phyloP scores from a whole-genome alignment of 78 protist genomes.

The Neovahlkampfia damariscottae region DNA sequence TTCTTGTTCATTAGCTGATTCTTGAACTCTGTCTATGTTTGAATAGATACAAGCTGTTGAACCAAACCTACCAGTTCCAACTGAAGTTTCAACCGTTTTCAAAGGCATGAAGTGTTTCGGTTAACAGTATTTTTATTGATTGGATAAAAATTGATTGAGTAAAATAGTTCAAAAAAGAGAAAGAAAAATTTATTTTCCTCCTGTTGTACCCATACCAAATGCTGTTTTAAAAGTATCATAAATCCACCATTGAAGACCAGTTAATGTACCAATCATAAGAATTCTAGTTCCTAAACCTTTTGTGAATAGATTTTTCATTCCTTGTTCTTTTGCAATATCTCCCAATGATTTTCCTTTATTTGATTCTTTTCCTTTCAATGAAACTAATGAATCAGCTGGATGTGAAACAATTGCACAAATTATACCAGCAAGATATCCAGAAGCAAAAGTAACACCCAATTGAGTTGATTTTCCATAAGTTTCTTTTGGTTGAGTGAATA shows the following conservation, averaged over 20 bases:
- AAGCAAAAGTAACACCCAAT: constrained; percentile 60
- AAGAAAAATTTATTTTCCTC: background rate
- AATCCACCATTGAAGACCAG: constrained; percentile 51
- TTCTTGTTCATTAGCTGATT: no score
- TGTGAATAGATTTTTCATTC: constrained; percentile 10
- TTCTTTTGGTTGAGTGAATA: constrained; percentile 29
- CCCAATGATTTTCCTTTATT: constrained; percentile 8
- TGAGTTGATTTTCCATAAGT: constrained; percentile 29
- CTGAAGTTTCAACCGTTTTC: no score
- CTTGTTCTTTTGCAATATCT: background rate
- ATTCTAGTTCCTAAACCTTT: constrained; percentile 54
- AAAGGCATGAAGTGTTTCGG: no score
- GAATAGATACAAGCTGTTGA: no score
- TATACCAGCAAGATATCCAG: constrained; percentile 85
- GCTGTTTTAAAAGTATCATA: constrained; percentile 34
- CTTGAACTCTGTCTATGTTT: no score
- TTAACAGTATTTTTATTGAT: no score
- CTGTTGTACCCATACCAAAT: constrained; percentile 22
- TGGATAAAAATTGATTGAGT: no score
- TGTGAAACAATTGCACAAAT: constrained; percentile 77
- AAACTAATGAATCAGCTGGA: constrained; percentile 77
- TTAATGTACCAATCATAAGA: constrained; percentile 65
- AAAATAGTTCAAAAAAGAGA: no score
- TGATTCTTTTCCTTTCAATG: constrained; percentile 28
- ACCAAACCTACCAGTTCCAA: no score